A percentile compares a stretch with the other conserved stretches of the same genome.
phyloP scores from a whole-genome alignment of 2,329 filamentous ascomycete genomes.

The Calonectria ilicicola region DNA sequence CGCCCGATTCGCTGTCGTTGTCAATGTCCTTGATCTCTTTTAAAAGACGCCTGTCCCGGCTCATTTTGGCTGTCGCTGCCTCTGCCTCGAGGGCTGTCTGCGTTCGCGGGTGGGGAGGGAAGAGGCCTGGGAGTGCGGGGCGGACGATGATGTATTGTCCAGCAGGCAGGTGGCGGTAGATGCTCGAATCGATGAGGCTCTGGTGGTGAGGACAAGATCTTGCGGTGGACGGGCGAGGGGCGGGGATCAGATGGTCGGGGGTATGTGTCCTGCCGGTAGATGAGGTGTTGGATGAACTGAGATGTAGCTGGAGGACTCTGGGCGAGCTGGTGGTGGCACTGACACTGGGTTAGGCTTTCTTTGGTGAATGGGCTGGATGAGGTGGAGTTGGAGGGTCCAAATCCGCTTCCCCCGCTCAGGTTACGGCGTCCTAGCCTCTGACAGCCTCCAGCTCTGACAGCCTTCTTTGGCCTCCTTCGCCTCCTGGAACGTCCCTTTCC shows the following conservation, averaged over 20 bases:
- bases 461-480: not conserved
- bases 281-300: not conserved
- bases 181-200: not conserved
- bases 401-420: constrained; percentile 4
- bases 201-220: not conserved
- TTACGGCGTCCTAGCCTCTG: constrained; percentile 3
- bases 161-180: not conserved
- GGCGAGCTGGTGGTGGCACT: constrained; percentile 4
- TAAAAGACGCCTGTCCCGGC: constrained; percentile 70
- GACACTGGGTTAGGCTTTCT: constrained; percentile 7
- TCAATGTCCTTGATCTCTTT: constrained; percentile 84
- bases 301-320: not conserved
- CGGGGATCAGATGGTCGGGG: not conserved
- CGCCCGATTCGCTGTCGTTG: constrained; percentile 80
- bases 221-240: not conserved
- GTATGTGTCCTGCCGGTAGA: not conserved
- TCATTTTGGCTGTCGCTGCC: constrained; percentile 58
- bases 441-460: not conserved
- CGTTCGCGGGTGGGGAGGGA: not conserved
- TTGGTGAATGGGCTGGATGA: constrained; percentile 5
- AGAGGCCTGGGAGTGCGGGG: not conserved
- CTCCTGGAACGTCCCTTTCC: not conserved
- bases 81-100: not conserved
- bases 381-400: constrained; percentile 9
- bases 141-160: not conserved